phyloP scores from a whole-genome alignment of 192 early-diverging fungal species.

The Coemansia sp. region DNA sequence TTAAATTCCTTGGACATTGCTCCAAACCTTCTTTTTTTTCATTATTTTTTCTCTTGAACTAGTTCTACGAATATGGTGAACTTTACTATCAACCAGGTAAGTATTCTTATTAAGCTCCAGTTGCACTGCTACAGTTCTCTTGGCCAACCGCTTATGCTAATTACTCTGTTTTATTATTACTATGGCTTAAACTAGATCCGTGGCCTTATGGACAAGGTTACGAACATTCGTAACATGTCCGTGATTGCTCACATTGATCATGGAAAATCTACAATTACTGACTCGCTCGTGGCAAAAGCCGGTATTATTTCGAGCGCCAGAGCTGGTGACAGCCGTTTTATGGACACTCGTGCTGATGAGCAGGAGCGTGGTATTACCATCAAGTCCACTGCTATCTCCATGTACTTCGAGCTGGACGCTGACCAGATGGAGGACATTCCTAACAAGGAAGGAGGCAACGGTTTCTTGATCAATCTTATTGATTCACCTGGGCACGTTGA shows the following conservation, averaged over 20 bases:
- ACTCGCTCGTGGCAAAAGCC: conserved; percentile 94
- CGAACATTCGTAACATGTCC: conserved; percentile 99
- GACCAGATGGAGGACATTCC: conserved; percentile 86
- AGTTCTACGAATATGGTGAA: conserved; percentile 46
- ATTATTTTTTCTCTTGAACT: neutral
- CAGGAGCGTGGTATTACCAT: conserved; percentile 99
- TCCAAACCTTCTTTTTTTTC: conserved; percentile 1
- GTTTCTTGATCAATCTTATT: conserved; percentile 99
- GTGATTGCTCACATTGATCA: conserved; percentile 99
- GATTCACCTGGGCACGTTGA: conserved; percentile 99
- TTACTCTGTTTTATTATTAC: neutral
- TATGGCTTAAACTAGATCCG: conserved; percentile 58
- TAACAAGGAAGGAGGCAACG: conserved; percentile 81
- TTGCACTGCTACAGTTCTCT: neutral
- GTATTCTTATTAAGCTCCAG: neutral
- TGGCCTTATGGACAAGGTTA: conserved; percentile 81
- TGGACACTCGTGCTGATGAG: conserved; percentile 95
- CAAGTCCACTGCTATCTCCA: conserved; percentile 99
- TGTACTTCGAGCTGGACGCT: conserved; percentile 90
- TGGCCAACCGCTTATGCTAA: neutral
- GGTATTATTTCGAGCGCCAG: conserved; percentile 96
- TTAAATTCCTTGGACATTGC: too few species aligned
- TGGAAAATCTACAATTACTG: conserved; percentile 94
- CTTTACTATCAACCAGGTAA: conserved; percentile 56
- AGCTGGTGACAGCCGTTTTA: conserved; percentile 96